A percentile compares a stretch with the other conserved stretches of the same genome.
These are phyloP conservation scores for Phytopythium oedochilum DNA, from an alignment of 352 stramenopile genomes.

Conservation along the genomic window DNA sequence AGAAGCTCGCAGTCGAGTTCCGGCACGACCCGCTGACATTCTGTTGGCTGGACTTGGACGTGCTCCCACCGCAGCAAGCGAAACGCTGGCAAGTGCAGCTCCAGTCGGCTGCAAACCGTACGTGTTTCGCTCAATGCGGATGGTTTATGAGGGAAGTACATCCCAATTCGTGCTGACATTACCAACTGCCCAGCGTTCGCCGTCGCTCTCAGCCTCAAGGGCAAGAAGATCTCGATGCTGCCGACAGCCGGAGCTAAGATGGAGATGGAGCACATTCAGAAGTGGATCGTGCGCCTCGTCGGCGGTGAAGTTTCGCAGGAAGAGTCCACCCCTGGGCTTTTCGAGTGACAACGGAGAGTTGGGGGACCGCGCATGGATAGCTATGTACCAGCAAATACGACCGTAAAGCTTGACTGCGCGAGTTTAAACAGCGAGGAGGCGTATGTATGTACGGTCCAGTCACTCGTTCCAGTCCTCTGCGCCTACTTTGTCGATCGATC, in stretches of 20 bases:
- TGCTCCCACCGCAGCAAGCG: slow-evolving; percentile 9
- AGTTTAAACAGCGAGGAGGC: not conserved
- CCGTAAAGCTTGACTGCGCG: not conserved
- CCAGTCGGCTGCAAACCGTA: slow-evolving; percentile 20
- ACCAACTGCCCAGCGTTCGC: slow-evolving; percentile 36
- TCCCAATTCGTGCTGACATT: not conserved
- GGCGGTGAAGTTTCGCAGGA: slow-evolving; percentile 55
- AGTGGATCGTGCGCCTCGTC: slow-evolving; percentile 58
- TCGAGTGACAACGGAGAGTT: slow-evolving; percentile 15
- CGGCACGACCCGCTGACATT: slow-evolving; percentile 71
- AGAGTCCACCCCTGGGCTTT: slow-evolving; percentile 27
- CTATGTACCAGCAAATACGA: not conserved
- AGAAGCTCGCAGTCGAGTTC: slow-evolving; percentile 65
- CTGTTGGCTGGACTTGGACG: slow-evolving; percentile 63
- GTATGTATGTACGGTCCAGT: not conserved
- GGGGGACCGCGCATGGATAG: not conserved
- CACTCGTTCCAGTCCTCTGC: slow-evolving; percentile 1
- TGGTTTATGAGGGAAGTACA: not conserved
- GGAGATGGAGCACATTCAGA: slow-evolving; percentile 35
- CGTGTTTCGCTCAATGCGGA: slow-evolving; percentile 7
- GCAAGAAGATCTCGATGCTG: slow-evolving; percentile 58
- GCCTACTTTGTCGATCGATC: not conserved
- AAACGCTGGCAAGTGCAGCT: slow-evolving; percentile 45
- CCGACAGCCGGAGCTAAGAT: slow-evolving; percentile 5
- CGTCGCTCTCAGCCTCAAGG: slow-evolving; percentile 48